Evolutionary conservation across 2,329 filamentous ascomycete species (phyloP).

Genomic region (Ploettnerulaceae sp.): DNA sequence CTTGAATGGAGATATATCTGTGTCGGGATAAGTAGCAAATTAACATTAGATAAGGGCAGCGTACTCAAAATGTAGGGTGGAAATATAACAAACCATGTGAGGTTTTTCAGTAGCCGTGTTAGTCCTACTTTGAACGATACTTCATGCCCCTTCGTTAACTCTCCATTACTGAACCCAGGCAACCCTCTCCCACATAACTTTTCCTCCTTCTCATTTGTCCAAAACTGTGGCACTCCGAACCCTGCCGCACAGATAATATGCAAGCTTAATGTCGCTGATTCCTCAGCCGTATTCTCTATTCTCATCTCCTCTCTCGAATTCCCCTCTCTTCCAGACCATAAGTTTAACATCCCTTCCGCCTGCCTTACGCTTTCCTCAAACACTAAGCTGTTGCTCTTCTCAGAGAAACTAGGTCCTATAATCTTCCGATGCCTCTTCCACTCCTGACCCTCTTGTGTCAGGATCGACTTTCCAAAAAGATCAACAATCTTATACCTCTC

Average conservation of each 20-base stretch:
- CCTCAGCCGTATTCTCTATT: slow-evolving; percentile 38
- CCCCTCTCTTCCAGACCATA: slow-evolving; percentile 28
- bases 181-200: slow-evolving; percentile 15
- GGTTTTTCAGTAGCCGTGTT: slow-evolving; percentile 41
- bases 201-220: slow-evolving; percentile 39
- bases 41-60: slow-evolving; percentile 12
- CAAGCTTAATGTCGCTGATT: slow-evolving; percentile 46
- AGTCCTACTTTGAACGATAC: slow-evolving; percentile 48
- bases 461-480: slow-evolving; percentile 31
- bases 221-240: slow-evolving; percentile 38
- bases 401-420: slow-evolving; percentile 32
- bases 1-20: slow-evolving; percentile 36
- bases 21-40: neutral
- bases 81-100: slow-evolving; percentile 44
- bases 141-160: slow-evolving; percentile 34
- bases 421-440: slow-evolving; percentile 34
- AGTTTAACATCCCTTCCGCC: slow-evolving; percentile 38
- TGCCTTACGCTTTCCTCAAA: slow-evolving; percentile 46
- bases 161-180: slow-evolving; percentile 18
- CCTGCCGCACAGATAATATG: slow-evolving; percentile 51
- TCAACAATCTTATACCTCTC: slow-evolving; percentile 31
- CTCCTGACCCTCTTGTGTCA: slow-evolving; percentile 31
- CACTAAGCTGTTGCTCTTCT: slow-evolving; percentile 43
- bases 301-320: slow-evolving; percentile 25
- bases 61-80: slow-evolving; percentile 41